Base-by-base conservation (phyloP, 2,329 filamentous ascomycete genomes). In the Ceratocystis cubensis region DNA sequence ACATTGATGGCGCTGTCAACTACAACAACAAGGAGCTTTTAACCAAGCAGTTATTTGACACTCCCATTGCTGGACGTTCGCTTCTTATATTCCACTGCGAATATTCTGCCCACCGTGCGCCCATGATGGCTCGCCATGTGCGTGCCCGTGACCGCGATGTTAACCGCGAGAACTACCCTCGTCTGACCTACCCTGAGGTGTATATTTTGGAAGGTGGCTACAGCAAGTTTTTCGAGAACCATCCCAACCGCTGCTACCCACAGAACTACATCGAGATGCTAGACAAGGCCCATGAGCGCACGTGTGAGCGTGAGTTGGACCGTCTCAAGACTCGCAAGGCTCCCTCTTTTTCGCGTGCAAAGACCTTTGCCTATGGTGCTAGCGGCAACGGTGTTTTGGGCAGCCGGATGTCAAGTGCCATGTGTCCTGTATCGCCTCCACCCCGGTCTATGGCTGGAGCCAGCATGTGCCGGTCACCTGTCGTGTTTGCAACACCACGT, bases 191-290 rank as follows among this genome's bases (percentile, higher is more conserved):
- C 73, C 94, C 94, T 1, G 94, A 99, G 75, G 86, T 97, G 70
- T 99, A 99, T 76, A 96, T 99, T 72, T 81, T 99, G 50, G 91
- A 97, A 70, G 94, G 94, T 69, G 94, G 94, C 56, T 99, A 99
- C 79, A 96, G 91, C 75, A 86, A 86, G 33, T 99, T 99, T 80
- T 99, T 93, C 75, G 79, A 83, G 28, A 81, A 89, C 70, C 86
- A 96, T 75, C 86, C 86, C 64, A 78, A 82, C 61, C 86, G 92
- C 69, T 99, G 94, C 80, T 94, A 87, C 72, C 94, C 94, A 25
- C 92, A 96, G 72, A 91, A 93, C 74, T 99, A 99, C 74, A 90
- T 99, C 68, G 91, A 94, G 76, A 99, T 99, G 94, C 88, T 87
- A 70, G 90, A 89, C 70, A 88, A 93, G 74, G 90, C 93, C 74